Percentiles rank a stretch among this genome's conserved stretches.
Evolutionary conservation across 2,329 filamentous ascomycete species (phyloP).

Genomic region (Fusarium nisikadoi): DNA sequence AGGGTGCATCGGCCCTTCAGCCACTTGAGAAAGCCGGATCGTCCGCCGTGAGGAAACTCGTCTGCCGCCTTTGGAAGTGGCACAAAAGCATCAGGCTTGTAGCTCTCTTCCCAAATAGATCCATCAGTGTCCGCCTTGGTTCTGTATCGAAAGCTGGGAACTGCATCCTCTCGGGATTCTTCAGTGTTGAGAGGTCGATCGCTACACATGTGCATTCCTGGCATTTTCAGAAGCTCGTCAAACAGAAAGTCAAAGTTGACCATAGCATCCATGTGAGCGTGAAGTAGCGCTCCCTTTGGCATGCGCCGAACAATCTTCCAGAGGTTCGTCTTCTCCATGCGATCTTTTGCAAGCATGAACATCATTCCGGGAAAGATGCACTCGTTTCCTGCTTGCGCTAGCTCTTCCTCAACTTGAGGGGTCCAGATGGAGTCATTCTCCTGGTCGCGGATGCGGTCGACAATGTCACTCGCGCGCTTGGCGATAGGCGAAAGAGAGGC

Average conservation of each 20-base stretch:
- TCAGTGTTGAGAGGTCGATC: slow-evolving; percentile 65
- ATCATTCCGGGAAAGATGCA: slow-evolving; percentile 90
- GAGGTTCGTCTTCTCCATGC: slow-evolving; percentile 84
- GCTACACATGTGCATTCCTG: slow-evolving; percentile 78
- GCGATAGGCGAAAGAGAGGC: slow-evolving; percentile 83
- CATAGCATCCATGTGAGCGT: slow-evolving; percentile 92
- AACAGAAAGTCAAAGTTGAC: slow-evolving; percentile 87
- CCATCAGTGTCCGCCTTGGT: slow-evolving; percentile 56
- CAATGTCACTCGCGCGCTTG: slow-evolving; percentile 79
- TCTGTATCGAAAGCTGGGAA: slow-evolving; percentile 71
- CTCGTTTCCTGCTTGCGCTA: slow-evolving; percentile 70
- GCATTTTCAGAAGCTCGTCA: slow-evolving; percentile 73
- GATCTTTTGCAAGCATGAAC: slow-evolving; percentile 86
- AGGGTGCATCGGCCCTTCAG: slow-evolving; percentile 78
- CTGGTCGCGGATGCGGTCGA: slow-evolving; percentile 79
- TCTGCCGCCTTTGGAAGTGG: slow-evolving; percentile 72
- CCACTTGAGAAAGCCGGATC: slow-evolving; percentile 79
- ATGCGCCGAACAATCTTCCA: slow-evolving; percentile 87
- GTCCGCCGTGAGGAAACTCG: slow-evolving; percentile 78
- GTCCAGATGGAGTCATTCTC: slow-evolving; percentile 85
- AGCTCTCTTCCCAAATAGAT: slow-evolving; percentile 74
- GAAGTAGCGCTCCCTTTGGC: slow-evolving; percentile 88
- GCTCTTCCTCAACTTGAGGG: slow-evolving; percentile 73
- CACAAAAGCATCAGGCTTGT: slow-evolving; percentile 68
- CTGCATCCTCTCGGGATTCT: slow-evolving; percentile 63